Percentiles rank a stretch among this genome's conserved stretches.
Evolutionary conservation across 257 asterid species (phyloP).

Genomic region (Solanum chilense): DNA sequence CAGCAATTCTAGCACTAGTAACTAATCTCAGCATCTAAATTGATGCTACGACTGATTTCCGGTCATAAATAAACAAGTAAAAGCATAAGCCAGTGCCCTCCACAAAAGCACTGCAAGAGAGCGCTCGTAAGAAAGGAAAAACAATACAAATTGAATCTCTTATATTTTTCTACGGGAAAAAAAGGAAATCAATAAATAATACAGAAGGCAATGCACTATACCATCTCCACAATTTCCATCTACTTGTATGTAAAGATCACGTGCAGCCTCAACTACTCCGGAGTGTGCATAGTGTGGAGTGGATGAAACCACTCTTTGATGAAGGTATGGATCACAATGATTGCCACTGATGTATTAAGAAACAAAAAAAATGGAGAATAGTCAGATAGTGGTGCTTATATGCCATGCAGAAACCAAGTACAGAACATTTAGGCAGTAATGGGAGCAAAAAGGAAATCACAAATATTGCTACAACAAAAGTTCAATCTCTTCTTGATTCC

Average conservation of each 20-base stretch:
- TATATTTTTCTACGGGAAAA: neutral
- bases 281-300: conserved; percentile 16
- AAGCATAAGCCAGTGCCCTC: neutral
- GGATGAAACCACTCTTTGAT: neutral
- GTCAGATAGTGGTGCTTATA: neutral
- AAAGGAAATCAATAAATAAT: neutral
- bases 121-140: neutral
- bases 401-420: neutral
- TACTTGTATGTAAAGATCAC: conserved; percentile 17
- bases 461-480: neutral
- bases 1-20: neutral
- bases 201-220: neutral
- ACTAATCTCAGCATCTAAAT: neutral
- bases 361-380: neutral
- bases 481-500: neutral
- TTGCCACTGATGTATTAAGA: neutral
- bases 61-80: neutral
- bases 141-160: neutral
- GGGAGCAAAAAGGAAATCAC: neutral
- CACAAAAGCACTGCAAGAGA: neutral
- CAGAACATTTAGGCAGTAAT: neutral
- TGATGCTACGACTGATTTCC: neutral
- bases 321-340: neutral
- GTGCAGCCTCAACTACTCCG: conserved; percentile 19
- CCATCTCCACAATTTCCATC: conserved; percentile 14